Base-by-base conservation (phyloP, 495 filamentous ascomycete genomes). In the Friedmanniomyces simplex region DNA sequence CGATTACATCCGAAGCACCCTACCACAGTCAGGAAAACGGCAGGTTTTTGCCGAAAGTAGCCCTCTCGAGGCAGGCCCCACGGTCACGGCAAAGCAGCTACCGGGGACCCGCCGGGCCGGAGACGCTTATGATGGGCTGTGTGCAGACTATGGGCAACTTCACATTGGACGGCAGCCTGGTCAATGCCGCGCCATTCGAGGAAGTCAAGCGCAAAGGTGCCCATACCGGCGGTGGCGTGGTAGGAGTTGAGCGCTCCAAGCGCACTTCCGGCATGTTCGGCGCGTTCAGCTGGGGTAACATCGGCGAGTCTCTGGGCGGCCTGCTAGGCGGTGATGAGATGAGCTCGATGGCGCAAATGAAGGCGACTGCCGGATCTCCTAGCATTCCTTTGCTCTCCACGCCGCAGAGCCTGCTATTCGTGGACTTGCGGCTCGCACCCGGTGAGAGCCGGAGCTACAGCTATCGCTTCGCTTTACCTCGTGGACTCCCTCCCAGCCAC, bases 121-220 rank as follows among this genome's bases (percentile, higher is more conserved):
- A 97, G 71, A 81, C 85, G 16, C 71, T 98, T 52, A 91, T 98
- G 82, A 97, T 98, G 93, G 93, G 91, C 11, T 98, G 95, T 72
- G 94, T 86, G 5, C 91, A 98, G 67, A 80, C 96, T n/a, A 84
- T 85, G 64, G 93, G 94, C 18, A 86, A 87, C 0, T 98, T 97
- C 61, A 89, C 84, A 0, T 71, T 97, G 7, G 93, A 98, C 68
- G 89, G 90, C 0, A 95, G 94, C 6, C 73, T 98, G 34, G 80
- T 97, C 53, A 89, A 95, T 60, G 83, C 93, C 37, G 84, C 82
- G 1, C 88, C 83, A 2, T 98, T 98, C 62, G 94, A 98, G 67
- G 89, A 94, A 55, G 89, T 96, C 26, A 98, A 97, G 68, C 76
- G 91, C 42, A 96, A 94, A 69, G 94, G 88, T 30, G 87, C 95